Evolutionary conservation across 1,284 basidiomycete species (phyloP).

Genomic region (Sanguinoderma infundibulare): DNA sequence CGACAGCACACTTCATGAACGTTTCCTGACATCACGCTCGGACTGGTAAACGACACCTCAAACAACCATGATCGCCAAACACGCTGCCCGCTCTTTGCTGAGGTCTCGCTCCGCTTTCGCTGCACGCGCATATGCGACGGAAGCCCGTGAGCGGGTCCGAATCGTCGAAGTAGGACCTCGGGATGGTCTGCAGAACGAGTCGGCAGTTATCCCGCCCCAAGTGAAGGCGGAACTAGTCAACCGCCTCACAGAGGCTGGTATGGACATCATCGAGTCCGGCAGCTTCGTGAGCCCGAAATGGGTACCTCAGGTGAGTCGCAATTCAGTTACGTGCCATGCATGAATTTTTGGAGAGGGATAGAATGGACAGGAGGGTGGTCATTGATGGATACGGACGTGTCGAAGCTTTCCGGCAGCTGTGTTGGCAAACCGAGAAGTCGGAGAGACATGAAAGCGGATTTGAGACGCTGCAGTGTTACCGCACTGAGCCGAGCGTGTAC

Average conservation of each 20-base stretch:
- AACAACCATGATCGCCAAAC: slow-evolving; percentile 13
- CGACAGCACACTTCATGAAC: background rate
- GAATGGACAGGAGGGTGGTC: no score
- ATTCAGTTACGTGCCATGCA: background rate
- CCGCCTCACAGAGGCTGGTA: slow-evolving; percentile 72
- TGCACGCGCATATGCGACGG: background rate
- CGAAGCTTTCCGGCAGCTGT: no score
- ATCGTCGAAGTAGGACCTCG: slow-evolving; percentile 94
- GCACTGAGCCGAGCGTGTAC: no score
- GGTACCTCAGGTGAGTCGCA: slow-evolving; percentile 81
- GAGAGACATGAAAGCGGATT: no score
- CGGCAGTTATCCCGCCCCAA: slow-evolving; percentile 70
- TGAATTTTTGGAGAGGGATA: background rate
- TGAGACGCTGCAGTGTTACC: no score
- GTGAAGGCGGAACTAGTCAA: slow-evolving; percentile 87
- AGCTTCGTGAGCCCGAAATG: slow-evolving; percentile 94
- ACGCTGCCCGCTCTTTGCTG: slow-evolving; percentile 12
- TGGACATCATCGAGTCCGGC: slow-evolving; percentile 83
- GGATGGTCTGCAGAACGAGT: slow-evolving; percentile 95
- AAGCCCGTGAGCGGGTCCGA: slow-evolving; percentile 48
- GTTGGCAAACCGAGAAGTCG: no score
- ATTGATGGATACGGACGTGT: no score
- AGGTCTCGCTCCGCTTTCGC: background rate
- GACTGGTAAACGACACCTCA: background rate
- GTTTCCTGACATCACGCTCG: background rate